Conservation (phyloP, 768 basidiomycete genomes). For the Tylopilus sp. region DNA sequence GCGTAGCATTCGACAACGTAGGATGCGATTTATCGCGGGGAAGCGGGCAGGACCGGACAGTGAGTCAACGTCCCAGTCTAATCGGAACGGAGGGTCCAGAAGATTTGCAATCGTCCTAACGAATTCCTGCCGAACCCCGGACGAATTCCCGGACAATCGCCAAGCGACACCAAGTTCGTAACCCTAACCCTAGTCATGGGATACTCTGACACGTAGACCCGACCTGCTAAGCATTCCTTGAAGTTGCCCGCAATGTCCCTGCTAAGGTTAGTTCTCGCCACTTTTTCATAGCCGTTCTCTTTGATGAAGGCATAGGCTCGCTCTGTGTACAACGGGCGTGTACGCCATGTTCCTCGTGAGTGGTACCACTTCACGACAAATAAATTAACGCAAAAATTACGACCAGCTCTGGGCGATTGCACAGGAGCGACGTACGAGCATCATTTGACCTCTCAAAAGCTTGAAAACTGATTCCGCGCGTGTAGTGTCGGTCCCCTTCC, state of each 20-base stretch:
- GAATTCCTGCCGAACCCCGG: no score
- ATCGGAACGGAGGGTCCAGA: no score
- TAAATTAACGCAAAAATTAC: conserved; percentile 5
- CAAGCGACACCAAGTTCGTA: no score
- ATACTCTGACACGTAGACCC: neutral
- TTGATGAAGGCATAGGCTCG: conserved; percentile 44
- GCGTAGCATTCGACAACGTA: no score
- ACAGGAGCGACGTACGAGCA: conserved; percentile 80
- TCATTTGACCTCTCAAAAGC: neutral
- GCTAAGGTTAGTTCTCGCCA: conserved; percentile 17
- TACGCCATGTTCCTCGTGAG: conserved; percentile 90
- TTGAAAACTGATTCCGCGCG: neutral
- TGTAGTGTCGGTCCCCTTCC: conserved; percentile 81
- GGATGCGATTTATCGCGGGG: neutral
- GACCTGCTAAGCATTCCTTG: neutral
- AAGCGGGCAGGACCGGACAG: neutral
- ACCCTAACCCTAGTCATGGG: neutral
- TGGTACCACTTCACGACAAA: conserved; percentile 1
- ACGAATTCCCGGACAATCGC: no score
- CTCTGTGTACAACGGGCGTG: conserved; percentile 78
- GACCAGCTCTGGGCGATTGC: conserved; percentile 84
- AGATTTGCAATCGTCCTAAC: no score
- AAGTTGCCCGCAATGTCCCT: conserved; percentile 17
- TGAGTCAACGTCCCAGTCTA: neutral
- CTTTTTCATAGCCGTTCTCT: neutral